These are phyloP conservation scores for Cyclanthera cordifolia DNA, from an alignment of 306 rosid genomes.

Conservation along the genomic window DNA sequence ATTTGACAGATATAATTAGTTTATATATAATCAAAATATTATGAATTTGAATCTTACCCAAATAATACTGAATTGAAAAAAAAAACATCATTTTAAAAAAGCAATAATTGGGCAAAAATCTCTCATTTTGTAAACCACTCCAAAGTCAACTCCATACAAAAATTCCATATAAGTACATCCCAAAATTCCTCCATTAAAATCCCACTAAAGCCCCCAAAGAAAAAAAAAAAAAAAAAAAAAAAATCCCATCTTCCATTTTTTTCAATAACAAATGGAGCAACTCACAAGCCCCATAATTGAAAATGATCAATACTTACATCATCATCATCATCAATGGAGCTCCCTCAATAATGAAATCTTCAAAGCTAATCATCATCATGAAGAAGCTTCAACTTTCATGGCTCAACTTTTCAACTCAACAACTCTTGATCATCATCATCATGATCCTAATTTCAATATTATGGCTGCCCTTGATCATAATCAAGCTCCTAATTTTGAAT, in stretches of 20 bases:
- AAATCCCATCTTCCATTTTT: background rate
- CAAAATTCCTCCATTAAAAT: background rate
- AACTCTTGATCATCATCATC: background rate
- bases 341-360: constrained; percentile 24
- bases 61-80: too few species aligned
- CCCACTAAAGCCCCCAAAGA: too few species aligned
- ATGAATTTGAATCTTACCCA: too few species aligned
- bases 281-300: constrained; percentile 15
- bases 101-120: background rate
- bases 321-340: constrained; percentile 28
- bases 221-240: background rate
- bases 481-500: constrained; percentile 22
- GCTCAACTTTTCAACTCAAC: constrained; percentile 20
- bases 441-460: too few species aligned
- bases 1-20: too few species aligned
- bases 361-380: constrained; percentile 26
- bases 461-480: constrained; percentile 15
- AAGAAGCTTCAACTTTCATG: constrained; percentile 36
- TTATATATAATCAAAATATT: too few species aligned
- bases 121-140: background rate
- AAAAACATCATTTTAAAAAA: background rate
- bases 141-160: constrained; percentile 5
- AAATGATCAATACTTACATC: constrained; percentile 22
- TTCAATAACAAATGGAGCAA: constrained; percentile 25
- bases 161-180: background rate